Conservation (phyloP, 2,329 filamentous ascomycete genomes). For the Xylaria hypoxylon region DNA sequence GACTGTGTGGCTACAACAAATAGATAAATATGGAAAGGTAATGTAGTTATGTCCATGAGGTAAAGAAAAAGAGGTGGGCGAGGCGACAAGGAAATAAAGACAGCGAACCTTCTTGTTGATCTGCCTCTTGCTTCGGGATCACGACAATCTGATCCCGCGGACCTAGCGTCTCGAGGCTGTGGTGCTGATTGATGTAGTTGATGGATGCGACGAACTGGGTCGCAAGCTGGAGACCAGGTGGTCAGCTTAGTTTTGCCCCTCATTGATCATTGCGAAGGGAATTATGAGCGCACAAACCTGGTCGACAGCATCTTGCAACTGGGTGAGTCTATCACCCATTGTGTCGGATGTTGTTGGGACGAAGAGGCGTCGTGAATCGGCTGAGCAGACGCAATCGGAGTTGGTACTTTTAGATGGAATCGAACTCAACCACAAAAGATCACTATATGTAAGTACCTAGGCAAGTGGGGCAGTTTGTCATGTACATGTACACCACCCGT, state of each 20-base stretch:
- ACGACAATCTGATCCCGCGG: constrained; percentile 70
- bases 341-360: neutral
- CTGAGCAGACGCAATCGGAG: neutral
- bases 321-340: constrained; percentile 83
- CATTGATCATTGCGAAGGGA: neutral
- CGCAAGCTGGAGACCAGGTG: constrained; percentile 63
- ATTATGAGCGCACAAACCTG: constrained; percentile 64
- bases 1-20: neutral
- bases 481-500: too few relatives aligned
- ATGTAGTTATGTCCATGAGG: neutral
- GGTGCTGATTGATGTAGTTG: constrained; percentile 74
- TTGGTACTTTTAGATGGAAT: too few relatives aligned
- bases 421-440: neutral
- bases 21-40: neutral
- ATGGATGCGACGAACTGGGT: constrained; percentile 76
- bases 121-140: constrained; percentile 63
- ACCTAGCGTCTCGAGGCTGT: constrained; percentile 71
- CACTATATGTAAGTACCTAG: neutral
- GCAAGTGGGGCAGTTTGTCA: neutral
- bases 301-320: constrained; percentile 86
- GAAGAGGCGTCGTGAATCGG: neutral
- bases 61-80: neutral
- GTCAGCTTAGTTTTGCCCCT: constrained; percentile 25
- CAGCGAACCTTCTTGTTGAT: constrained; percentile 62
- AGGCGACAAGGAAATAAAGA: neutral